These are phyloP conservation scores for Raddia distichophylla DNA, from an alignment of 176 grass and related monocot genomes.

Conservation along the genomic window DNA sequence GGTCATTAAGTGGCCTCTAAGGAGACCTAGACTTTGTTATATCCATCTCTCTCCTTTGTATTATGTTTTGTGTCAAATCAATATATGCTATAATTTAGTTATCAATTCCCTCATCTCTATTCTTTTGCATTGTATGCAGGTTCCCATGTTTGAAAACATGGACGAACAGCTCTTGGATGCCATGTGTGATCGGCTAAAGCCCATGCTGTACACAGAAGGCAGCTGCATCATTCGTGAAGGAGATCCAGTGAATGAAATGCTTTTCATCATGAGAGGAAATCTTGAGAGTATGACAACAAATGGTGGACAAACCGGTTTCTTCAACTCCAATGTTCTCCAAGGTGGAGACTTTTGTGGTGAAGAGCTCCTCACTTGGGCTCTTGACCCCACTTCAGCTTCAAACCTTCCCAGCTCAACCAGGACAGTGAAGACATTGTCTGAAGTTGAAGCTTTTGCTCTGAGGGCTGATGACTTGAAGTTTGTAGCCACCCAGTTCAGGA, in stretches of 20 bases:
- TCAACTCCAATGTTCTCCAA: conserved; percentile 75
- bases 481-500: conserved; percentile 85
- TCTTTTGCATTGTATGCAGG: conserved; percentile 43
- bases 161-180: conserved; percentile 90
- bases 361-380: conserved; percentile 96
- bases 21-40: not conserved
- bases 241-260: conserved; percentile 92
- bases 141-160: conserved; percentile 98
- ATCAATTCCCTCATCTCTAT: not conserved
- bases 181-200: conserved; percentile 85
- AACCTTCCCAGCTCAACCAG: conserved; percentile 86
- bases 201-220: conserved; percentile 75
- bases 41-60: not conserved
- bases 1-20: not conserved
- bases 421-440: conserved; percentile 79
- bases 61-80: conserved; percentile 17
- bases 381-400: conserved; percentile 63
- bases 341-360: conserved; percentile 95
- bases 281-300: conserved; percentile 83
- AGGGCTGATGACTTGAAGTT: conserved; percentile 88
- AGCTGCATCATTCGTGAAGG: conserved; percentile 87
- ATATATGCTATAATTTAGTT: not conserved
- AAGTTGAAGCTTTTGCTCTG: conserved; percentile 91
- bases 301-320: conserved; percentile 88
- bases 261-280: conserved; percentile 93